Percentiles rank a stretch among this genome's conserved stretches.
Conservation (phyloP, 2,329 filamentous ascomycete species). For the Neoscytalidium dimidiatum region DNA sequence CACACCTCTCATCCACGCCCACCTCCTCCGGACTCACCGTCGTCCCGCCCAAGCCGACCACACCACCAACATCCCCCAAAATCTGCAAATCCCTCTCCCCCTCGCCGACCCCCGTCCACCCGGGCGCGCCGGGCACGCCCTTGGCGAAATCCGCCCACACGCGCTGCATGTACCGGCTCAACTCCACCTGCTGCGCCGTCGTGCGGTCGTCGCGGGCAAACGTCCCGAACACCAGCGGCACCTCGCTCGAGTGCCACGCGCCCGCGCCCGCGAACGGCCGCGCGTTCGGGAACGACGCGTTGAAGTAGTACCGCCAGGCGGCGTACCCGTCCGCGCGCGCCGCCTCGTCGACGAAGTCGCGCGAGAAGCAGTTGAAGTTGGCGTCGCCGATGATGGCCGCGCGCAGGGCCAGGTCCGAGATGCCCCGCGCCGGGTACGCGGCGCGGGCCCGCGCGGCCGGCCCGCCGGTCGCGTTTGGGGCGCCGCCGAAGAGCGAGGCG, state of each 20-base stretch:
- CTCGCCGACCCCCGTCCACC: not conserved
- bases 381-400: conserved; percentile 50
- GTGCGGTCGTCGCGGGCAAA: not conserved
- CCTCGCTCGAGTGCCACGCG: conserved; percentile 10
- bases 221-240: conserved; percentile 5
- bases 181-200: not conserved
- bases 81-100: not conserved
- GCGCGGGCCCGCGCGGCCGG: not conserved
- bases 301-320: conserved; percentile 65
- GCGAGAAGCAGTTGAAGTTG: conserved; percentile 58
- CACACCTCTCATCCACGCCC: not conserved
- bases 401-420: conserved; percentile 46
- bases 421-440: conserved; percentile 29
- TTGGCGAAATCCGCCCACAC: conserved; percentile 20
- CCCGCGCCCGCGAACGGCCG: not conserved
- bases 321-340: conserved; percentile 38
- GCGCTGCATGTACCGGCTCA: conserved; percentile 14
- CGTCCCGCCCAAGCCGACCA: not conserved
- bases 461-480: not conserved
- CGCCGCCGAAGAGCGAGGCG: not conserved
- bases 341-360: conserved; percentile 51
- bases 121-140: not conserved
- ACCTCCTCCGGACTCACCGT: not conserved
- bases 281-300: conserved; percentile 42
- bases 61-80: not conserved